Evolutionary conservation across 2,329 filamentous ascomycete species (phyloP).

Genomic region (Fusarium sp.): DNA sequence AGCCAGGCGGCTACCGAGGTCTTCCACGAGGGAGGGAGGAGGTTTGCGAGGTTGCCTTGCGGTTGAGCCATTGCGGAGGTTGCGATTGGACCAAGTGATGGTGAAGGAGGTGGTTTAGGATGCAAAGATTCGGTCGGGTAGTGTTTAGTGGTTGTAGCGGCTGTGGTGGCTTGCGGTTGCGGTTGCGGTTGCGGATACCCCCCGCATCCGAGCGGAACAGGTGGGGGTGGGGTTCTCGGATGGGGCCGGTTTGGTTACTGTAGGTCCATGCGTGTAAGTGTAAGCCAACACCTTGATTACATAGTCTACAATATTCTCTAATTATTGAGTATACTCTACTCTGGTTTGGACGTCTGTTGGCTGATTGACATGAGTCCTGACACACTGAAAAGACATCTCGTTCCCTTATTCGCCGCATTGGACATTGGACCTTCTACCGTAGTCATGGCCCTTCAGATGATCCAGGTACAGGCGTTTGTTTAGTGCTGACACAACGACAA

Average conservation of each 20-base stretch:
- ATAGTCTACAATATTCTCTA: no score
- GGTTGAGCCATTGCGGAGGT: constrained; percentile 29
- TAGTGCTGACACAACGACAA: not conserved
- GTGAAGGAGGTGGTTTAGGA: constrained; percentile 3
- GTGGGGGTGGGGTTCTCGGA: constrained; percentile 31
- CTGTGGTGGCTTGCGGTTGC: not conserved
- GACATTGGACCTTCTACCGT: no score
- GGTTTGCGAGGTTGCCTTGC: constrained; percentile 65
- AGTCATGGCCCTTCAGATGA: not conserved
- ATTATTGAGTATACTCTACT: no score
- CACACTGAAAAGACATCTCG: no score
- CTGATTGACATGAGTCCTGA: no score
- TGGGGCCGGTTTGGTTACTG: constrained; percentile 7
- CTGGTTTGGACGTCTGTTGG: no score
- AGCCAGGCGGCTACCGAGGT: constrained; percentile 84
- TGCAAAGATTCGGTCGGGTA: constrained; percentile 8
- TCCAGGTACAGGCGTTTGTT: not conserved
- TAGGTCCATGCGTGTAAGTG: not conserved
- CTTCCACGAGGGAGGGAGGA: constrained; percentile 88
- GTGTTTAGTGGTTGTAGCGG: not conserved
- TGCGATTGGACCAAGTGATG: not conserved
- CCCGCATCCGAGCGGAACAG: constrained; percentile 25
- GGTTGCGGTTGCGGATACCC: constrained; percentile 12
- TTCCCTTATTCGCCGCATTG: no score
- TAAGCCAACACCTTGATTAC: not conserved